A percentile compares a stretch with the other conserved stretches of the same genome.
Evolutionary conservation across 805 yeast genomes (phyloP).

Genomic region (Vanderwaltozyma yarrowii): DNA sequence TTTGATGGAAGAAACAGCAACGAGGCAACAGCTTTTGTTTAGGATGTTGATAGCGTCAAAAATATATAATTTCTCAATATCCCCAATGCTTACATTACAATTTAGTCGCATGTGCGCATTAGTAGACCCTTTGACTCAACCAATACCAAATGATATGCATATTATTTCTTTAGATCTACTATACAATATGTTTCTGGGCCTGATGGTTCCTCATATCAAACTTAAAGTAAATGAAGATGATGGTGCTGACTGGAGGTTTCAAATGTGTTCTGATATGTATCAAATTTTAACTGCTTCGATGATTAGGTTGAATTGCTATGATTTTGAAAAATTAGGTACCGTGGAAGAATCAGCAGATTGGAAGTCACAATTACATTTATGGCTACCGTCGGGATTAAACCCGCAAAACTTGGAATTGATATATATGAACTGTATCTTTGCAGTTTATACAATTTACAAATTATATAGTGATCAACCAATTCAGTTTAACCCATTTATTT

Average conservation of each 20-base stretch:
- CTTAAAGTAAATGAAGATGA: conserved; percentile 1
- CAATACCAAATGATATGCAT: conserved; percentile 45
- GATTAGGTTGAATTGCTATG: conserved; percentile 18
- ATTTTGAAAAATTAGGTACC: conserved; percentile 16
- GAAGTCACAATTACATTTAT: conserved; percentile 30
- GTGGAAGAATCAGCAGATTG: conserved; percentile 17
- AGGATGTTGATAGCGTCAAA: conserved; percentile 8
- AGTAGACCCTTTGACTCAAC: conserved; percentile 61
- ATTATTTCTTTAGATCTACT: conserved; percentile 48
- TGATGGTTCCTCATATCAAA: conserved; percentile 24
- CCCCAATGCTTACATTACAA: conserved; percentile 16
- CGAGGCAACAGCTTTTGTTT: conserved; percentile 18
- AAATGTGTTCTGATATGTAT: conserved; percentile 22
- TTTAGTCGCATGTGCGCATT: conserved; percentile 29
- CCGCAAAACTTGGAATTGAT: conserved; percentile 34
- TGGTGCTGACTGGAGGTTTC: conserved; percentile 20
- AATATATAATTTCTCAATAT: conserved; percentile 3
- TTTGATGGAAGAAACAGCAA: conserved; percentile 13
- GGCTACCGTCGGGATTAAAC: conserved; percentile 28
- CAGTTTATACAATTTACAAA: conserved; percentile 36
- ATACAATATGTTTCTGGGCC: conserved; percentile 41
- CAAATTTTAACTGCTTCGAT: conserved; percentile 18
- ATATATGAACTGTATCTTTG: conserved; percentile 36
- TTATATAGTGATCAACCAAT: conserved; percentile 29
- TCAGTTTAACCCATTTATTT: conserved; percentile 50